A percentile compares a stretch with the other conserved stretches of the same genome.
Conservation (phyloP, 176 grass and related monocot species). For the Musa itinerans region DNA sequence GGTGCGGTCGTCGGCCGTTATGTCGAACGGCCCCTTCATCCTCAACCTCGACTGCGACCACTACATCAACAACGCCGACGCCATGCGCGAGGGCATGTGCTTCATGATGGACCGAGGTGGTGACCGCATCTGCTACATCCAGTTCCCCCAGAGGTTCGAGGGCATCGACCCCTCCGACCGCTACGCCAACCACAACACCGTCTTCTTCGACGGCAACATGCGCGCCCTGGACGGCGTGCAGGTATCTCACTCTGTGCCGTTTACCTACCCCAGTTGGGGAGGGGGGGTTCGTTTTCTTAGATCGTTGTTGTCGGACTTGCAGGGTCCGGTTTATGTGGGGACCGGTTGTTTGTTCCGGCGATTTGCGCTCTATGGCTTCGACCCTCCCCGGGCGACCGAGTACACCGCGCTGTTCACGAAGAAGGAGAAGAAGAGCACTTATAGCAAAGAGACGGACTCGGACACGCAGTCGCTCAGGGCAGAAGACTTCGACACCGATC, state of each 20-base stretch:
- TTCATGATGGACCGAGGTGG: slow-evolving; percentile 90
- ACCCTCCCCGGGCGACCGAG: slow-evolving; percentile 68
- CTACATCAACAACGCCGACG: slow-evolving; percentile 83
- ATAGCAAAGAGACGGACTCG: slow-evolving; percentile 35
- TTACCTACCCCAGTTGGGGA: no score
- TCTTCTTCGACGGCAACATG: slow-evolving; percentile 99
- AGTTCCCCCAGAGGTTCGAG: slow-evolving; percentile 86
- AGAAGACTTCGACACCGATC: slow-evolving; percentile 70
- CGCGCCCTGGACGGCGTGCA: slow-evolving; percentile 85
- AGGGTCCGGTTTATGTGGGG: slow-evolving; percentile 95
- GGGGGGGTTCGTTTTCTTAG: no score
- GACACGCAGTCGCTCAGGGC: slow-evolving; percentile 50
- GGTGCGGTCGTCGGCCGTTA: slow-evolving; percentile 73
- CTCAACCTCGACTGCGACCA: slow-evolving; percentile 99
- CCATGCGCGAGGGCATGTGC: slow-evolving; percentile 82
- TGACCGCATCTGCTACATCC: slow-evolving; percentile 82
- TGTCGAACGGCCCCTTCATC: slow-evolving; percentile 93
- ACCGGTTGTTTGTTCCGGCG: slow-evolving; percentile 85
- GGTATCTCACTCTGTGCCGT: slow-evolving; percentile 1
- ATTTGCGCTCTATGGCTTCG: slow-evolving; percentile 91
- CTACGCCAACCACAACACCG: slow-evolving; percentile 96
- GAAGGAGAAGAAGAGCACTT: slow-evolving; percentile 62
- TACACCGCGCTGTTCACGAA: slow-evolving; percentile 56
- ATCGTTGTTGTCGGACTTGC: no score
- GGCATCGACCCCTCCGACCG: slow-evolving; percentile 94